These are phyloP conservation scores for Herpetomonas samuelpessoai DNA, from an alignment of 208 protist genomes.

Conservation along the genomic window DNA sequence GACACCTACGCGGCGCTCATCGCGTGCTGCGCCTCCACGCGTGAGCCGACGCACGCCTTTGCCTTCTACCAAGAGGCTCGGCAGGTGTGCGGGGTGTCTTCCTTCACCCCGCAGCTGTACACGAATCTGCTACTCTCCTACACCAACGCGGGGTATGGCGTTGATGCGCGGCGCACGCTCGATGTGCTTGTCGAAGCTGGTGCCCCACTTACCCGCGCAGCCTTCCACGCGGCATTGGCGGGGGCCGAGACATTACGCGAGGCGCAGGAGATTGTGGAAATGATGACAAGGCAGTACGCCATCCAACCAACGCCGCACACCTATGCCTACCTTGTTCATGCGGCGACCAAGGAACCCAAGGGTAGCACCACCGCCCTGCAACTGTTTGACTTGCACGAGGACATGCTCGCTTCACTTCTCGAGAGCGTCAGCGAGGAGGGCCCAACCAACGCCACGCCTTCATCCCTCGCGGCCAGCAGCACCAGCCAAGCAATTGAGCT, in stretches of 20 bases:
- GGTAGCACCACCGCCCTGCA: conserved; percentile 54
- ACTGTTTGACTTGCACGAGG: conserved; percentile 77
- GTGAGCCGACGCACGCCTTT: conserved; percentile 78
- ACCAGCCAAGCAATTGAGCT: conserved; percentile 24
- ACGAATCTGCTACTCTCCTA: conserved; percentile 78
- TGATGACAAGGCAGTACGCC: conserved; percentile 62
- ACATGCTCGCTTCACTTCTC: conserved; percentile 29
- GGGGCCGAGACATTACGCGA: conserved; percentile 59
- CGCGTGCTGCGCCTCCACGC: conserved; percentile 54
- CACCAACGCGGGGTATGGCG: conserved; percentile 49
- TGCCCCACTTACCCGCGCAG: conserved; percentile 57
- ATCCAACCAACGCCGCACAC: conserved; percentile 73
- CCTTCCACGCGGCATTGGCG: conserved; percentile 77
- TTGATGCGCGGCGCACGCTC: conserved; percentile 64
- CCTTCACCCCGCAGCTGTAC: conserved; percentile 60
- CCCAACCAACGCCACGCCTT: neutral
- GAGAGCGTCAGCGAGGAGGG: neutral
- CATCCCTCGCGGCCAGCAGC: conserved; percentile 34
- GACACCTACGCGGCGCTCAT: conserved; percentile 83
- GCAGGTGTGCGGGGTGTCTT: conserved; percentile 32
- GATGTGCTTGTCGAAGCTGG: conserved; percentile 81
- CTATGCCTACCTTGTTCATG: conserved; percentile 60
- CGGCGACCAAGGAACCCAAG: conserved; percentile 21
- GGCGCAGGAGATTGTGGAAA: conserved; percentile 59
- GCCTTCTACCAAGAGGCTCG: conserved; percentile 84